Conservation (phyloP, 2,329 filamentous ascomycete genomes). For the Pestalotiopsis sp. region DNA sequence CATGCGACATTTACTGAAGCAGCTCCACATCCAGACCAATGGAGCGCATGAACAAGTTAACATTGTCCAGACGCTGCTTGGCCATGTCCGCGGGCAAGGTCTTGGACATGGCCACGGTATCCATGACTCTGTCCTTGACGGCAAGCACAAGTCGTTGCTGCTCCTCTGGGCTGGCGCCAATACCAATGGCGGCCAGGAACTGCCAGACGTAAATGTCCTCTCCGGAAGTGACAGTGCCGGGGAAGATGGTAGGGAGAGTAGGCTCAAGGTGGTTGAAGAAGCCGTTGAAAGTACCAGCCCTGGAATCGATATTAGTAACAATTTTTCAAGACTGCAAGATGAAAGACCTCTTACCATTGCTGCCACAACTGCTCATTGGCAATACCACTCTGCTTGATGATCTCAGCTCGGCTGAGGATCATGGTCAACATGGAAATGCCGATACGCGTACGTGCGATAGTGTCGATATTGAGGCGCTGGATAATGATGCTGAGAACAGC, state of each 20-base stretch:
- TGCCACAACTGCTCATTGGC: conserved; percentile 75
- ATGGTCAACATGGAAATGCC: conserved; percentile 91
- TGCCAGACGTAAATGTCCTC: conserved; percentile 99
- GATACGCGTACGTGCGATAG: conserved; percentile 84
- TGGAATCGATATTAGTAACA: conserved; percentile 38
- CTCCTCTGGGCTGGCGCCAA: conserved; percentile 90
- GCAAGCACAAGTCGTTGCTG: conserved; percentile 92
- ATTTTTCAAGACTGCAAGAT: background rate
- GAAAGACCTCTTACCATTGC: conserved; percentile 65
- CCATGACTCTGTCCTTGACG: conserved; percentile 97
- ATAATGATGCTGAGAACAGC: conserved; percentile 86
- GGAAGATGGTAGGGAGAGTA: conserved; percentile 83
- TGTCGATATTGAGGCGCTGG: conserved; percentile 77
- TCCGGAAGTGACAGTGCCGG: conserved; percentile 83
- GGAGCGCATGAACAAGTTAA: conserved; percentile 97
- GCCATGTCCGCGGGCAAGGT: conserved; percentile 87
- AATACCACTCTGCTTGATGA: conserved; percentile 80
- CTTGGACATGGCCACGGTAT: conserved; percentile 87
- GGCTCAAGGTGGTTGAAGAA: conserved; percentile 89
- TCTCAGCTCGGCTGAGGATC: conserved; percentile 89
- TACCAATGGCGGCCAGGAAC: conserved; percentile 92
- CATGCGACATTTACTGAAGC: conserved; percentile 37
- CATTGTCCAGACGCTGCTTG: conserved; percentile 80
- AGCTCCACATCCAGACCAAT: conserved; percentile 97
- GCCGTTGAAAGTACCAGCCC: conserved; percentile 78